phyloP scores from a whole-genome alignment of 2,329 filamentous ascomycete species.

The Colletotrichum somersetense region DNA sequence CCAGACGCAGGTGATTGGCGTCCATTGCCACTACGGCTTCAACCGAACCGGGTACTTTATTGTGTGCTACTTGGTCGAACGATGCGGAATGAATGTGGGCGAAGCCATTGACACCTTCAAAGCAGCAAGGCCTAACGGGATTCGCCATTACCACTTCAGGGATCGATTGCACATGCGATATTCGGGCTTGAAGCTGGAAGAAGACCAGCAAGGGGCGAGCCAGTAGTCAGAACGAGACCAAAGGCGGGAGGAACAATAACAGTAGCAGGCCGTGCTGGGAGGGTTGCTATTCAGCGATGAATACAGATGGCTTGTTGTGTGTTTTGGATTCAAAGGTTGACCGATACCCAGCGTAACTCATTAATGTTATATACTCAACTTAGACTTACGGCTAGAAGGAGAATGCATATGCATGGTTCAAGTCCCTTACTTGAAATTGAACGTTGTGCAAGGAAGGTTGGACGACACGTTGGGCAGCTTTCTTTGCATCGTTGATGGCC shows the following conservation, averaged over 20 bases:
- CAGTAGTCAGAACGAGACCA: neutral
- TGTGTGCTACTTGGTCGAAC: conserved; percentile 90
- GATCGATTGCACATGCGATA: conserved; percentile 88
- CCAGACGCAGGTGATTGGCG: conserved; percentile 72
- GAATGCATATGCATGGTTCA: neutral
- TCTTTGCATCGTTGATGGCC: neutral
- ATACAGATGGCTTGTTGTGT: neutral
- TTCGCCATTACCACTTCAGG: conserved; percentile 89
- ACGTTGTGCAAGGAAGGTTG: neutral
- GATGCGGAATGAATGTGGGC: conserved; percentile 76
- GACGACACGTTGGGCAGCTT: neutral
- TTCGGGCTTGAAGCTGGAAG: conserved; percentile 49
- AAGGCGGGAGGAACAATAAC: neutral
- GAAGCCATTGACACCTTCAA: conserved; percentile 86
- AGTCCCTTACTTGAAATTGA: neutral
- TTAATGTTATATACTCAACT: conserved; percentile 14
- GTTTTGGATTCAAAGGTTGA: neutral
- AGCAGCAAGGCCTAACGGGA: conserved; percentile 79
- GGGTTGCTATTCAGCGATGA: neutral
- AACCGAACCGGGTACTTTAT: conserved; percentile 95
- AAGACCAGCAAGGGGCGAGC: conserved; percentile 2
- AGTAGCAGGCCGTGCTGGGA: neutral
- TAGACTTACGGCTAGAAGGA: neutral
- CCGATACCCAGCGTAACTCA: conserved; percentile 8
- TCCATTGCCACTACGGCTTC: conserved; percentile 97